A percentile compares a stretch with the other conserved stretches of the same genome.
These are phyloP conservation scores for Selaginella tamariscina DNA, from an alignment of 75 land plant genomes.

Conservation along the genomic window DNA sequence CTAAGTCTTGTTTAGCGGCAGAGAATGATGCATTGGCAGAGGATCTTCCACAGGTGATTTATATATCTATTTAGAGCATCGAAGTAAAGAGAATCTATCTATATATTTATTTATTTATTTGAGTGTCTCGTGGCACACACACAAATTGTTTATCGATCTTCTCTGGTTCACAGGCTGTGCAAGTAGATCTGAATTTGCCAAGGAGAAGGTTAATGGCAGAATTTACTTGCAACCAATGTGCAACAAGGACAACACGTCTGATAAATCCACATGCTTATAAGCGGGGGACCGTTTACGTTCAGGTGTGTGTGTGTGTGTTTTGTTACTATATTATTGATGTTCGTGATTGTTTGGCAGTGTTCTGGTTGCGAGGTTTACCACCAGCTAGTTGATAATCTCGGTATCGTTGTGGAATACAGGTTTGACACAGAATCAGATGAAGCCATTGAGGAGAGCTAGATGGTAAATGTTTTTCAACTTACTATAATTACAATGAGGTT, in stretches of 20 bases:
- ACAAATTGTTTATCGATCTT: not conserved
- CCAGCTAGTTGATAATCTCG: constrained; percentile 73
- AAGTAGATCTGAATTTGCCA: constrained; percentile 36
- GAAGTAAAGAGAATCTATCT: too few relatives aligned
- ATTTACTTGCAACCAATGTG: constrained; percentile 63
- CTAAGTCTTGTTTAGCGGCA: not conserved
- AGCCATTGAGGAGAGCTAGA: too few relatives aligned
- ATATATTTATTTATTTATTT: not conserved
- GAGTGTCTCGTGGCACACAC: not conserved
- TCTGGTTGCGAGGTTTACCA: constrained; percentile 71
- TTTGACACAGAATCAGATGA: too few relatives aligned
- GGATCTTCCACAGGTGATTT: not conserved
- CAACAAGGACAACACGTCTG: constrained; percentile 42
- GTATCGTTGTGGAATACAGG: constrained; percentile 58
- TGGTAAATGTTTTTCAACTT: too few relatives aligned
- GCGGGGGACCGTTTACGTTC: constrained; percentile 66
- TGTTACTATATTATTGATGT: not conserved
- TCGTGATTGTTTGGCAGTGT: constrained; percentile 49
- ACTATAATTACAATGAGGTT: too few relatives aligned
- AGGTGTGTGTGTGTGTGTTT: constrained; percentile 31
- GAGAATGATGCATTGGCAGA: not conserved
- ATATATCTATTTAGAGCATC: not conserved
- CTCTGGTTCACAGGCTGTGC: not conserved
- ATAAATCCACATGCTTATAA: constrained; percentile 64
- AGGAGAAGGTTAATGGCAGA: constrained; percentile 52